A percentile compares a stretch with the other conserved stretches of the same genome.
phyloP scores from a whole-genome alignment of 306 rosid genomes.

The Citrullus mucosospermus region DNA sequence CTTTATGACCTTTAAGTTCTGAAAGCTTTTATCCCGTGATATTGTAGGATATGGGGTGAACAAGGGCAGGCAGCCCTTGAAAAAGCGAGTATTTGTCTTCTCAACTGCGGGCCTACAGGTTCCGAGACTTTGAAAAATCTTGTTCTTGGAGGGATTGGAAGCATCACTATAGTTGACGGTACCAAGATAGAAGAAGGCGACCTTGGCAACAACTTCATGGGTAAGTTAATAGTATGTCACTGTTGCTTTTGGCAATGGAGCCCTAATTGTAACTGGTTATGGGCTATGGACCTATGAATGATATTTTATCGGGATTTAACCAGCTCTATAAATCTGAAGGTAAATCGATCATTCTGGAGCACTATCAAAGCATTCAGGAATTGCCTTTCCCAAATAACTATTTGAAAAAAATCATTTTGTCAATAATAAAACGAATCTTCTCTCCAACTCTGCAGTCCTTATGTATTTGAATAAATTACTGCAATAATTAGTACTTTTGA shows the following conservation, averaged over 20 bases:
- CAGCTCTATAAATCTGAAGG: not conserved
- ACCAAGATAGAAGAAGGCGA: conserved; percentile 83
- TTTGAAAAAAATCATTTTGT: not conserved
- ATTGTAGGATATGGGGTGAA: conserved; percentile 7
- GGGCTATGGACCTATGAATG: not conserved
- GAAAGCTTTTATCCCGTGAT: not conserved
- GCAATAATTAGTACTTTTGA: not conserved
- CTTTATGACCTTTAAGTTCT: not conserved
- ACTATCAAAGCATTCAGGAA: not conserved
- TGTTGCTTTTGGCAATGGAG: not conserved
- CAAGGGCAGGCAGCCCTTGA: conserved; percentile 12
- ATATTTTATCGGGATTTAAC: not conserved
- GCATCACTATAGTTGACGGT: conserved; percentile 93
- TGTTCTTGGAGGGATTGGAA: conserved; percentile 94
- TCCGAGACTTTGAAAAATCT: conserved; percentile 86
- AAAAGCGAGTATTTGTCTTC: conserved; percentile 75
- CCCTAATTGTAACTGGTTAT: not conserved
- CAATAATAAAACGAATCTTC: not conserved
- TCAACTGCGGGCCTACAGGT: conserved; percentile 96
- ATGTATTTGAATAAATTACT: not conserved
- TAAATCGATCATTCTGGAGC: not conserved
- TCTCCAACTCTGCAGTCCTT: not conserved
- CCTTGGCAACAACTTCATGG: conserved; percentile 92
- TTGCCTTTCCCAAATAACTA: not conserved
- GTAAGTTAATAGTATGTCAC: conserved; percentile 18